These are phyloP conservation scores for Ramalina peruviana DNA, from an alignment of 495 filamentous ascomycete genomes.

Conservation along the genomic window DNA sequence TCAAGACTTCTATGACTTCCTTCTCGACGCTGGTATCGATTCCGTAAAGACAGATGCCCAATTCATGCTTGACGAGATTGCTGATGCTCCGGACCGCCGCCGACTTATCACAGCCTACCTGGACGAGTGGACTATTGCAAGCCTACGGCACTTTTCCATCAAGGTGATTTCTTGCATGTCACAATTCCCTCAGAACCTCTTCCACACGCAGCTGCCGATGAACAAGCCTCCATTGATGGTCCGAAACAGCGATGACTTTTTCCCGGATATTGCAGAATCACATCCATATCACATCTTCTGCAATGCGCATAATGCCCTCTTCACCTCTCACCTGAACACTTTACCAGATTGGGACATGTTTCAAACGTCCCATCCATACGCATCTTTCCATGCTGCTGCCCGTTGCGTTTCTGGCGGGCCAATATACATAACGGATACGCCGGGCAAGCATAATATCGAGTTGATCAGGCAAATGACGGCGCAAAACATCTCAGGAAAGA, in stretches of 20 bases:
- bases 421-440: slow-evolving; percentile 83
- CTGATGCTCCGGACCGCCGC: slow-evolving; percentile 49
- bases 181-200: slow-evolving; percentile 66
- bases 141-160: slow-evolving; percentile 59
- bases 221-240: slow-evolving; percentile 55
- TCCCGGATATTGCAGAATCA: slow-evolving; percentile 58
- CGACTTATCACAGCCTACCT: slow-evolving; percentile 61
- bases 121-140: slow-evolving; percentile 72
- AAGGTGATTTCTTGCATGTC: slow-evolving; percentile 90
- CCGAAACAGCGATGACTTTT: slow-evolving; percentile 91
- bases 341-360: slow-evolving; percentile 99
- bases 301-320: slow-evolving; percentile 81
- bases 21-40: slow-evolving; percentile 54
- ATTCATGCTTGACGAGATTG: slow-evolving; percentile 66
- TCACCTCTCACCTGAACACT: slow-evolving; percentile 60
- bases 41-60: slow-evolving; percentile 86
- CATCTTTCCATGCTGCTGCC: slow-evolving; percentile 75
- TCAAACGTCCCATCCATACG: slow-evolving; percentile 68
- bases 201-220: slow-evolving; percentile 63
- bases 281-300: slow-evolving; percentile 92
- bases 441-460: slow-evolving; percentile 59
- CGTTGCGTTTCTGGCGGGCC: slow-evolving; percentile 84
- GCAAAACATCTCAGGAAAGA: slow-evolving; percentile 48
- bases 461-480: slow-evolving; percentile 69
- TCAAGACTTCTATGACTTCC: slow-evolving; percentile 78